These are phyloP conservation scores for Podaxis rugospora DNA, from an alignment of 768 basidiomycete species.

Conservation along the genomic window DNA sequence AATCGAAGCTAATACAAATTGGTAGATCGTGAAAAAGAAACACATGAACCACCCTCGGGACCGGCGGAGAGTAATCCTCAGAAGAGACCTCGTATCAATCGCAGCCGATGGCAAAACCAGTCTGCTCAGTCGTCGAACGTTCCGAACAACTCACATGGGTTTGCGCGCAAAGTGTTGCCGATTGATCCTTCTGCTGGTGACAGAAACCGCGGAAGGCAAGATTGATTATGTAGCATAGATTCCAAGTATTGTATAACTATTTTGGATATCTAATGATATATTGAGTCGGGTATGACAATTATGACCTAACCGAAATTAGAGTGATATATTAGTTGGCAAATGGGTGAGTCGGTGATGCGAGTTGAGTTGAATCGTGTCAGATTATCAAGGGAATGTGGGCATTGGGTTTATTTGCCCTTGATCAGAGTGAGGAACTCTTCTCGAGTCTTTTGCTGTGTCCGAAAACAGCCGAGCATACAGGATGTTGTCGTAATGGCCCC, in stretches of 20 bases:
- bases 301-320: background rate
- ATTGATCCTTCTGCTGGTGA: constrained; percentile 60
- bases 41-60: constrained; percentile 28
- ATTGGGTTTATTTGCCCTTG: constrained; percentile 37
- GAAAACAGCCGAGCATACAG: constrained; percentile 98
- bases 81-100: constrained; percentile 61
- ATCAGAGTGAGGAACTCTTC: constrained; percentile 94
- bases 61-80: constrained; percentile 29
- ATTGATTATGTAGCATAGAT: constrained; percentile 29
- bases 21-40: constrained; percentile 63
- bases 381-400: background rate
- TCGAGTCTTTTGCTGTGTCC: constrained; percentile 96
- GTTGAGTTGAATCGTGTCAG: constrained; percentile 15
- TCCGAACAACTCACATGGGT: constrained; percentile 27
- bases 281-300: background rate
- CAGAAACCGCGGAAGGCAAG: constrained; percentile 54
- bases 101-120: constrained; percentile 40
- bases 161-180: constrained; percentile 57
- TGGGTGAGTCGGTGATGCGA: constrained; percentile 1
- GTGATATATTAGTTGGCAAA: constrained; percentile 5
- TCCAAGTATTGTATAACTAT: constrained; percentile 12
- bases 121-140: constrained; percentile 10
- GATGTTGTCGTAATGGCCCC: constrained; percentile 93
- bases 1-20: background rate
- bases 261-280: constrained; percentile 13